These are phyloP conservation scores for Cadophora gregata DNA, from an alignment of 2,329 filamentous ascomycete species.

Conservation along the genomic window DNA sequence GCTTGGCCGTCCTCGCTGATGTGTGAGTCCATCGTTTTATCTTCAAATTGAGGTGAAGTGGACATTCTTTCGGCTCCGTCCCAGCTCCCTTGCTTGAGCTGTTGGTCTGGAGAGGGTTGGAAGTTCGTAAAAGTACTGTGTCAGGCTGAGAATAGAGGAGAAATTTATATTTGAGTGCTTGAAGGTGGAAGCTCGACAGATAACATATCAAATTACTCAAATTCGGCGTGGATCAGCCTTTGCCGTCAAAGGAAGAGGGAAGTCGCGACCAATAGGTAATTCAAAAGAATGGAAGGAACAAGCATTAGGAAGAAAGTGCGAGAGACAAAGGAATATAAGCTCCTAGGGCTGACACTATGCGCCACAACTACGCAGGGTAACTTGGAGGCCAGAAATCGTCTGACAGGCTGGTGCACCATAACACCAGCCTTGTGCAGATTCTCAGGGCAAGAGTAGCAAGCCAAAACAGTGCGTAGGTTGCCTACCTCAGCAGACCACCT, in stretches of 20 bases:
- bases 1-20: neutral
- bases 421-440: neutral
- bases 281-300: neutral
- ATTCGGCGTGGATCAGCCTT: neutral
- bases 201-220: neutral
- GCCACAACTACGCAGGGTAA: neutral
- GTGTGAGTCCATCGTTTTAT: conserved; percentile 5
- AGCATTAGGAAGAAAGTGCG: conserved; percentile 4
- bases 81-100: neutral
- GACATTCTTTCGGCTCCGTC: neutral
- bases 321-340: neutral
- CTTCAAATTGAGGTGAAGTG: neutral
- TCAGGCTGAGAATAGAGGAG: neutral
- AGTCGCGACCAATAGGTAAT: neutral
- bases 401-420: neutral
- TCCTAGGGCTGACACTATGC: conserved; percentile 15
- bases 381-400: neutral
- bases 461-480: neutral
- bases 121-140: neutral
- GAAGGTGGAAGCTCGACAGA: neutral
- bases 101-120: neutral
- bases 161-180: neutral
- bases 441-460: conserved; percentile 6
- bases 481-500: neutral
- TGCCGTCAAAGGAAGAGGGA: neutral